Conservation (phyloP, 2,329 filamentous ascomycete species). For the Ophiostoma fasciatum region DNA sequence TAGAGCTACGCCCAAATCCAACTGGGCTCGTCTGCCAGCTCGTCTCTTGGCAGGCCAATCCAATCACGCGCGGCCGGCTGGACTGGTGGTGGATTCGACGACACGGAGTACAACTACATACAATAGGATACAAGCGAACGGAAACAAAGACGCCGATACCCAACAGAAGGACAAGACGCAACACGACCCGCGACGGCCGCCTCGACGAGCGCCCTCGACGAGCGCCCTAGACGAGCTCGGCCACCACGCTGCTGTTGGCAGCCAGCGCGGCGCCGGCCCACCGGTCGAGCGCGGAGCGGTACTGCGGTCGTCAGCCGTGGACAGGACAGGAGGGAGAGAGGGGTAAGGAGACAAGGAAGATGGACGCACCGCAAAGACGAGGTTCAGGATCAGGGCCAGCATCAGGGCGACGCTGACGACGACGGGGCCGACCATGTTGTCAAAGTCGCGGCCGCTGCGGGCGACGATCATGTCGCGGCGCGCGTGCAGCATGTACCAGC, state of each 20-base stretch:
- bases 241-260: neutral
- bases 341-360: conserved; percentile 16
- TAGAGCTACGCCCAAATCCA: too few species aligned
- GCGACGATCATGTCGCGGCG: conserved; percentile 67
- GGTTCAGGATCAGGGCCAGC: conserved; percentile 69
- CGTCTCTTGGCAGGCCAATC: too few species aligned
- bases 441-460: conserved; percentile 83
- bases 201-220: too few species aligned
- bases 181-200: too few species aligned
- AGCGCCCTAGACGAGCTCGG: too few species aligned
- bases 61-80: too few species aligned
- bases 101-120: too few species aligned
- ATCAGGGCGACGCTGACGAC: conserved; percentile 69
- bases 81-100: too few species aligned
- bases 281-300: conserved; percentile 10
- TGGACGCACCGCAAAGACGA: conserved; percentile 77
- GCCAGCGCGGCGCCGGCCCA: conserved; percentile 6
- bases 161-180: too few species aligned
- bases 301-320: conserved; percentile 2
- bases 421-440: conserved; percentile 73
- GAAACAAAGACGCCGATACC: too few species aligned
- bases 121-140: too few species aligned
- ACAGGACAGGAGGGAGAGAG: neutral
- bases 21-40: too few species aligned
- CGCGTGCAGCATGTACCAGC: conserved; percentile 66